Conservation (phyloP, 495 filamentous ascomycete genomes). For the Aspergillus coremiiformis region DNA sequence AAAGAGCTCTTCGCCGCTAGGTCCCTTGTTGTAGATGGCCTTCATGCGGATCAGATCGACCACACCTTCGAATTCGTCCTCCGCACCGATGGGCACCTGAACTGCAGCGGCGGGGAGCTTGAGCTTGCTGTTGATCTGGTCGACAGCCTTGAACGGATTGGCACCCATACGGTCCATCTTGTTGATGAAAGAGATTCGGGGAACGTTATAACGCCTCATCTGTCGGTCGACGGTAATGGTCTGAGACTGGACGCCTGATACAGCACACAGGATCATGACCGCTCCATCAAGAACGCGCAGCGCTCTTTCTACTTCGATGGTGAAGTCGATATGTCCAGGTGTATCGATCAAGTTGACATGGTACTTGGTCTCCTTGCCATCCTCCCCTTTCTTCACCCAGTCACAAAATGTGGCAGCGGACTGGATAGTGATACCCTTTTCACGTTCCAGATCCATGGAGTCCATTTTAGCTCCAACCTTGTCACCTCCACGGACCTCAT, state of each 20-base stretch:
- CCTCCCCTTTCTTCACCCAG: constrained; percentile 76
- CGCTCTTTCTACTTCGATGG: constrained; percentile 96
- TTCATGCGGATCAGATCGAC: constrained; percentile 92
- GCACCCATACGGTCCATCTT: constrained; percentile 99
- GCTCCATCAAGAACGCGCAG: constrained; percentile 94
- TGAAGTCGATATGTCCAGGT: constrained; percentile 98
- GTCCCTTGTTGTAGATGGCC: constrained; percentile 83
- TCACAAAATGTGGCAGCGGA: constrained; percentile 97
- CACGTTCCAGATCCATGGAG: constrained; percentile 96
- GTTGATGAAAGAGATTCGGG: constrained; percentile 92
- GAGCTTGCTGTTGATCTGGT: constrained; percentile 94
- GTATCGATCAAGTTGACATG: constrained; percentile 99
- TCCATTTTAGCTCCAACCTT: constrained; percentile 99
- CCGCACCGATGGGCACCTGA: constrained; percentile 89
- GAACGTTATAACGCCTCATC: constrained; percentile 97
- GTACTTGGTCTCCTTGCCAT: constrained; percentile 77
- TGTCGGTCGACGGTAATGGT: constrained; percentile 98
- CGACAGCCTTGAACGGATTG: constrained; percentile 95
- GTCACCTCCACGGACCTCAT: constrained; percentile 95
- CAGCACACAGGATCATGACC: constrained; percentile 97
- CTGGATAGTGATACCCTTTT: constrained; percentile 98
- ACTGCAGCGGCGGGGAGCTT: constrained; percentile 87
- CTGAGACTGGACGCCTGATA: constrained; percentile 94
- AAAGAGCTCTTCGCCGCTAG: constrained; percentile 62
- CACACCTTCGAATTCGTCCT: constrained; percentile 90